These are phyloP conservation scores for Emmonsiellopsis sp. DNA, from an alignment of 2,329 filamentous ascomycete genomes.

Conservation along the genomic window DNA sequence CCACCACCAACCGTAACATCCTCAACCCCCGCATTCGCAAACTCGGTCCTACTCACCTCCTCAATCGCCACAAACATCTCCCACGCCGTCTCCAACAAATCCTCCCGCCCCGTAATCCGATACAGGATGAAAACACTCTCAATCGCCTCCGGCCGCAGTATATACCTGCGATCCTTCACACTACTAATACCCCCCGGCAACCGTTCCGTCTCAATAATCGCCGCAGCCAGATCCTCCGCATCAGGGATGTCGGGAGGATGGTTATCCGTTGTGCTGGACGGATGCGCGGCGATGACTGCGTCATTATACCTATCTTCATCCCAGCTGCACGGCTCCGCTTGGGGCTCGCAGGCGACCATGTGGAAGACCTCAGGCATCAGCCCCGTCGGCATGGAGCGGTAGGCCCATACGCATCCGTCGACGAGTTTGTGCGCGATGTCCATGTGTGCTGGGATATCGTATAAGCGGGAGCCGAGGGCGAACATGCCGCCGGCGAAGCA, in stretches of 20 bases:
- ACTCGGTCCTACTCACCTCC: constrained; percentile 54
- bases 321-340: constrained; percentile 7
- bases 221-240: no score
- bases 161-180: constrained; percentile 7
- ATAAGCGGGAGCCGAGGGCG: constrained; percentile 43
- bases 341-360: constrained; percentile 31
- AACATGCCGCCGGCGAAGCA: constrained; percentile 51
- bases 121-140: constrained; percentile 87
- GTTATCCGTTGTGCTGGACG: neutral
- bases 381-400: constrained; percentile 39
- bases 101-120: constrained; percentile 69
- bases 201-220: constrained; percentile 4
- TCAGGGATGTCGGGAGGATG: neutral
- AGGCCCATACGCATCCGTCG: constrained; percentile 49
- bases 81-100: constrained; percentile 80
- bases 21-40: constrained; percentile 52
- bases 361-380: constrained; percentile 47
- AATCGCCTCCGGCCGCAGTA: constrained; percentile 61
- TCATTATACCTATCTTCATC: constrained; percentile 3
- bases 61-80: constrained; percentile 72
- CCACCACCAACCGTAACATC: constrained; percentile 10
- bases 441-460: constrained; percentile 40
- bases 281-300: neutral
- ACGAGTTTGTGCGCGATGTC: constrained; percentile 42
- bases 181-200: constrained; percentile 6